These are phyloP conservation scores for Schoenoplectus triqueter DNA, from an alignment of 202 grass and related monocot genomes.

Conservation along the genomic window DNA sequence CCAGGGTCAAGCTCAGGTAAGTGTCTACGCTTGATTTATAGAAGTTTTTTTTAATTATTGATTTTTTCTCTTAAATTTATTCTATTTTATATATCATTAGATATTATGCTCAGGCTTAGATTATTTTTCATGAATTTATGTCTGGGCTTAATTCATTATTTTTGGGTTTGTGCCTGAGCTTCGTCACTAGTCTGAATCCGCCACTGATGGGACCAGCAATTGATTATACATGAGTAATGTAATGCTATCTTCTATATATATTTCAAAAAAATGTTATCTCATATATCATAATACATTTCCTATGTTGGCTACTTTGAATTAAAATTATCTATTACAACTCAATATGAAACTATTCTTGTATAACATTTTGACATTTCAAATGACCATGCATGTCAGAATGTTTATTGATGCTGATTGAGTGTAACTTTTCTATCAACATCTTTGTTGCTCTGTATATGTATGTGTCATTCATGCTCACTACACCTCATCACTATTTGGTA, in stretches of 20 bases:
- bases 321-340: conserved; percentile 12
- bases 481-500: conserved; percentile 26
- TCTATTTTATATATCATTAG: too few relatives aligned
- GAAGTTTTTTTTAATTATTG: too few relatives aligned
- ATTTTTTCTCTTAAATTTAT: too few relatives aligned
- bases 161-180: too few relatives aligned
- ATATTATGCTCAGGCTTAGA: too few relatives aligned
- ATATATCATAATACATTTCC: not conserved
- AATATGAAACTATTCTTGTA: not conserved
- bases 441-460: not conserved
- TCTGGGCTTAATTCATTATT: too few relatives aligned
- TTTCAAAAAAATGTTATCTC: not conserved
- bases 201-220: not conserved
- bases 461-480: conserved; percentile 8
- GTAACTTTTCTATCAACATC: conserved; percentile 28
- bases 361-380: conserved; percentile 13
- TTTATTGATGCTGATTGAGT: not conserved
- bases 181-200: too few relatives aligned
- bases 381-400: conserved; percentile 9
- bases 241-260: too few relatives aligned
- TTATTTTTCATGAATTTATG: too few relatives aligned
- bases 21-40: too few relatives aligned
- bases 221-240: not conserved
- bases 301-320: not conserved
- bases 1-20: too few relatives aligned